Conservation (phyloP, 306 rosid genomes). For the Morella rubra region DNA sequence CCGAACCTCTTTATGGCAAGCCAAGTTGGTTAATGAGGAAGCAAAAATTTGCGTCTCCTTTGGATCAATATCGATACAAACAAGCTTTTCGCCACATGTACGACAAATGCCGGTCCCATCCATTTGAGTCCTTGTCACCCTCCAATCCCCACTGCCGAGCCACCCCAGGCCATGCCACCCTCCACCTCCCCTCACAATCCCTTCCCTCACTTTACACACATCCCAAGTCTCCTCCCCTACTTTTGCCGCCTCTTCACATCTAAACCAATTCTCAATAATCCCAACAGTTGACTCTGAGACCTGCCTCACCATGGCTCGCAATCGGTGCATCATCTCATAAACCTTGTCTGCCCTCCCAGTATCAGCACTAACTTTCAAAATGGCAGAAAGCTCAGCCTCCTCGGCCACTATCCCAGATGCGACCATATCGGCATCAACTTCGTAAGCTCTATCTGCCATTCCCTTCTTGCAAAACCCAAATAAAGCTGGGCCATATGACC, state of each 20-base stretch:
- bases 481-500: conserved; percentile 84
- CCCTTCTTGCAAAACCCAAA: conserved; percentile 74
- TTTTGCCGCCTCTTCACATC: conserved; percentile 46
- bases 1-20: conserved; percentile 54
- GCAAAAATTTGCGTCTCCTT: conserved; percentile 79
- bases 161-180: conserved; percentile 99
- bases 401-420: conserved; percentile 54
- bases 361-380: conserved; percentile 54
- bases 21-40: conserved; percentile 61
- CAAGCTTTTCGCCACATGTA: conserved; percentile 66
- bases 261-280: conserved; percentile 72
- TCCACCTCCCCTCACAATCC: conserved; percentile 69
- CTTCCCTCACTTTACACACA: conserved; percentile 49
- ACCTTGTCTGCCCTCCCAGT: conserved; percentile 54
- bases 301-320: conserved; percentile 71
- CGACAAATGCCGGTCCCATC: conserved; percentile 57
- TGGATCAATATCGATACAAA: conserved; percentile 85
- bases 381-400: conserved; percentile 76
- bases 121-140: conserved; percentile 59
- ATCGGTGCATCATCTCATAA: conserved; percentile 71
- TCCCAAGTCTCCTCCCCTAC: conserved; percentile 67
- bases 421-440: conserved; percentile 72
- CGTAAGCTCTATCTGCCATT: conserved; percentile 70
- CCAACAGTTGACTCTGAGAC: conserved; percentile 63
- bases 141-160: conserved; percentile 91